Evolutionary conservation across 1,139 yeast genomes (phyloP), one percentile per base, ranked within the genome.

Genomic region (Candida mesenterica): DNA sequence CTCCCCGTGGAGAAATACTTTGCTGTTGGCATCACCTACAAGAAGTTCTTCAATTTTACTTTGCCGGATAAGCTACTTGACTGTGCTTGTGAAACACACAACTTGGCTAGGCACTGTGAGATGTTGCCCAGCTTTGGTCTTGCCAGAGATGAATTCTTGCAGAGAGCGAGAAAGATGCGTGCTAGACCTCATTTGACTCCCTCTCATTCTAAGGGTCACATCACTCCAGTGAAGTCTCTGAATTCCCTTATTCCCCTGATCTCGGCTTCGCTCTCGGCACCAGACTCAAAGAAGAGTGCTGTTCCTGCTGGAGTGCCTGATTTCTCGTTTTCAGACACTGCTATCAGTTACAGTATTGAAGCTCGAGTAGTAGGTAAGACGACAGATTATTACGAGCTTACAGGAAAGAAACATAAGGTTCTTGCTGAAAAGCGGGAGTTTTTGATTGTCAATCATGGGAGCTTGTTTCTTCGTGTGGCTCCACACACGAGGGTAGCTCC

Each of bases 1-100:
- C 34, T 52, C 24, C 55, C 55, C 18, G 47, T 61, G 25, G 54
- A 62, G 27, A 57, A 58, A 41, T 44, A 55, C 4, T 53, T 66
- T 26, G 48, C 46, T 24, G 69, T 72, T 1, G 50, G 53, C 6
- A 48, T 55, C 4, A 62, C 62, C 3, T 67, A 67, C 48, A 67
- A 65, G 42, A 64, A 64, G 43, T 63, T 60, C 44, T 66, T 66
- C 45, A 60, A 60, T n/a, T 67, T 65, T 44, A 60, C 53, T 29
- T 38, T 67, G 5, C 73, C 73, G 0, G 65, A 56, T 18, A 60
- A 57, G 37, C 50, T 64, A 15, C 47, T 67, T 36, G 72, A 66
- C 31, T 53, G 61, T 42, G 48, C 59, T 3, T 67, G 72, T 45
- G 59, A 53, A 17, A 49, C 53, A 10, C 70, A 64, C 40, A 53